These are phyloP conservation scores for Solanum chilense DNA, from an alignment of 257 asterid species.

Conservation along the genomic window DNA sequence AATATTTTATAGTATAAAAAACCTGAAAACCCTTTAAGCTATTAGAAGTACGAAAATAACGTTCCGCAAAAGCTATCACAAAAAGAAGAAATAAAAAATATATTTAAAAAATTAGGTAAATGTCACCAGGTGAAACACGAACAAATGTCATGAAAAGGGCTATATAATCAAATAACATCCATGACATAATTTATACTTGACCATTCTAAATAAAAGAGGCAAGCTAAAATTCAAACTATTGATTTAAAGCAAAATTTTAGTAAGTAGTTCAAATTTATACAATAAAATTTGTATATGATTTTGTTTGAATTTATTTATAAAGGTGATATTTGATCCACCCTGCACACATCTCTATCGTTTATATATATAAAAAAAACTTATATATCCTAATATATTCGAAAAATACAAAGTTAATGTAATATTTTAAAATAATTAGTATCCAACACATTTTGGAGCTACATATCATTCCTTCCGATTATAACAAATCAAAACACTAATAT, in stretches of 20 bases:
- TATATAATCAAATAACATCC: background rate
- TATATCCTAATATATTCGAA: background rate
- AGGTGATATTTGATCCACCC: background rate
- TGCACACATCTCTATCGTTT: background rate
- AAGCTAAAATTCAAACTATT: too few relatives aligned
- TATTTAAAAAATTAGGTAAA: too few relatives aligned
- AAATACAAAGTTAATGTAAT: background rate
- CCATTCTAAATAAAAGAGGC: background rate
- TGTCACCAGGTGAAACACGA: background rate
- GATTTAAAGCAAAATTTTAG: background rate
- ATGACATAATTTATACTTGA: conserved; percentile 4
- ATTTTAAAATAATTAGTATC: background rate
- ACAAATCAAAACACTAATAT: background rate
- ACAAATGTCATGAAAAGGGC: conserved; percentile 4
- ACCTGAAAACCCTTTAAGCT: too few relatives aligned
- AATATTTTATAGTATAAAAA: too few relatives aligned
- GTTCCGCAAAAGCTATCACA: too few relatives aligned
- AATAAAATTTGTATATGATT: background rate
- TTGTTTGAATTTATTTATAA: background rate
- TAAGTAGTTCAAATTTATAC: background rate
- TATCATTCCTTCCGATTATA: background rate
- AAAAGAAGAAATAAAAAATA: too few relatives aligned
- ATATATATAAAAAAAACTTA: background rate
- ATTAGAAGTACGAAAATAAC: too few relatives aligned
- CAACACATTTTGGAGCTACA: background rate